Conservation (phyloP, 306 rosid genomes). For the Lathyrus oleraceus region DNA sequence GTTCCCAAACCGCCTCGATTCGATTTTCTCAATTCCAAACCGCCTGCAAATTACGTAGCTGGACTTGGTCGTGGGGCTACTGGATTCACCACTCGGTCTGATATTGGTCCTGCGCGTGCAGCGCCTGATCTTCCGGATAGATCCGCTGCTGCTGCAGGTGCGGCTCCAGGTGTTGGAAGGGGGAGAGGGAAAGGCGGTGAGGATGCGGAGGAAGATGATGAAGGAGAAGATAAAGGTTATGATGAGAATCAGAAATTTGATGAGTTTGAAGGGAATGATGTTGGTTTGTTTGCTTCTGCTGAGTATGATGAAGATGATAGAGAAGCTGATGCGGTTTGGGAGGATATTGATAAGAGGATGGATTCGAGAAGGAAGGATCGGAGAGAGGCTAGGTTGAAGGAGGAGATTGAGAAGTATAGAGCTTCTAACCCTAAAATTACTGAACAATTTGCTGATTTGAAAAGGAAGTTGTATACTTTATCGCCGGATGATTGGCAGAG, state of each 20-base stretch:
- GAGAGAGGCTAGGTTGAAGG: conserved; percentile 85
- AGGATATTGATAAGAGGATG: conserved; percentile 82
- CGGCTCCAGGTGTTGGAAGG: conserved; percentile 47
- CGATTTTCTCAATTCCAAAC: conserved; percentile 80
- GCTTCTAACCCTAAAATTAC: too few species aligned
- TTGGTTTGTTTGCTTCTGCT: conserved; percentile 82
- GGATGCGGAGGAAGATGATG: conserved; percentile 76
- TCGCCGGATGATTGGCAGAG: conserved; percentile 82
- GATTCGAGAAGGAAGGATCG: conserved; percentile 90
- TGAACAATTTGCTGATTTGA: too few species aligned
- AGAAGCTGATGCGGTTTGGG: conserved; percentile 95
- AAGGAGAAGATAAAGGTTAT: conserved; percentile 77
- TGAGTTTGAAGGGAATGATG: conserved; percentile 89
- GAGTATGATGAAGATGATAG: conserved; percentile 92
- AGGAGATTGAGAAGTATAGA: conserved; percentile 87
- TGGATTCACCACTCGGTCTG: conserved; percentile 84
- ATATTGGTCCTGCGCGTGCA: conserved; percentile 85
- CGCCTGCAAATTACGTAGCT: conserved; percentile 84
- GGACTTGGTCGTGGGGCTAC: conserved; percentile 97
- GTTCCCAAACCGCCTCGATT: conserved; percentile 74
- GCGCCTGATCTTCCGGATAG: conserved; percentile 82
- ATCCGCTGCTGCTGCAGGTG: conserved; percentile 56
- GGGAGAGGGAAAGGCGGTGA: conserved; percentile 57
- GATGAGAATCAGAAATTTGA: conserved; percentile 92
- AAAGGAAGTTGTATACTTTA: too few species aligned